Conservation (phyloP, 805 yeast genomes). For the Scheffersomyces spartinae region DNA sequence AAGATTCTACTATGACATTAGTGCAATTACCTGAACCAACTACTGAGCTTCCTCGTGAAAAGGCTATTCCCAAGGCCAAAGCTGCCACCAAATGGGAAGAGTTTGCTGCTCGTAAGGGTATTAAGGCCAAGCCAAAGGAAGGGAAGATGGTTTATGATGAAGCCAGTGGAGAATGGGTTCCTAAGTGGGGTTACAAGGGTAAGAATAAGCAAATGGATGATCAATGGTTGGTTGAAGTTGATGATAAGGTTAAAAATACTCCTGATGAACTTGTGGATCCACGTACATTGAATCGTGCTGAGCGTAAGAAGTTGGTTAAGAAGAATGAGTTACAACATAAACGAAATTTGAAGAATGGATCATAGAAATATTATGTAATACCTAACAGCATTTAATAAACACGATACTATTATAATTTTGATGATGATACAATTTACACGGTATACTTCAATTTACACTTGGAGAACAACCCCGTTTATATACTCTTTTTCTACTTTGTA, state of each 20-base stretch:
- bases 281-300: slow-evolving; percentile 67
- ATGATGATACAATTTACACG: too few species aligned
- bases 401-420: too few species aligned
- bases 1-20: slow-evolving; percentile 67
- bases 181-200: slow-evolving; percentile 97
- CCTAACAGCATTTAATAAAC: too few species aligned
- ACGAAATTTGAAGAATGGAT: slow-evolving; percentile 47
- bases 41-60: slow-evolving; percentile 84
- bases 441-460: too few species aligned
- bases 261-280: slow-evolving; percentile 70
- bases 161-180: slow-evolving; percentile 87
- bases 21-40: slow-evolving; percentile 77
- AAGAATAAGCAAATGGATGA: slow-evolving; percentile 74
- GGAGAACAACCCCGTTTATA: too few species aligned
- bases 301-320: slow-evolving; percentile 75
- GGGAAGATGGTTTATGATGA: slow-evolving; percentile 89
- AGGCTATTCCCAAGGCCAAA: slow-evolving; percentile 86
- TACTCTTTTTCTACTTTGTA: too few species aligned
- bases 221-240: slow-evolving; percentile 95
- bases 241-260: slow-evolving; percentile 49
- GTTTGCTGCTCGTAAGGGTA: slow-evolving; percentile 94
- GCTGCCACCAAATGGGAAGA: slow-evolving; percentile 93
- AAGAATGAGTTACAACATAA: slow-evolving; percentile 79
- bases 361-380: too few species aligned
- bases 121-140: slow-evolving; percentile 76